Evolutionary conservation across 148 eudicot genomes (phyloP).

Genomic region (Chenopodium berlandieri): DNA sequence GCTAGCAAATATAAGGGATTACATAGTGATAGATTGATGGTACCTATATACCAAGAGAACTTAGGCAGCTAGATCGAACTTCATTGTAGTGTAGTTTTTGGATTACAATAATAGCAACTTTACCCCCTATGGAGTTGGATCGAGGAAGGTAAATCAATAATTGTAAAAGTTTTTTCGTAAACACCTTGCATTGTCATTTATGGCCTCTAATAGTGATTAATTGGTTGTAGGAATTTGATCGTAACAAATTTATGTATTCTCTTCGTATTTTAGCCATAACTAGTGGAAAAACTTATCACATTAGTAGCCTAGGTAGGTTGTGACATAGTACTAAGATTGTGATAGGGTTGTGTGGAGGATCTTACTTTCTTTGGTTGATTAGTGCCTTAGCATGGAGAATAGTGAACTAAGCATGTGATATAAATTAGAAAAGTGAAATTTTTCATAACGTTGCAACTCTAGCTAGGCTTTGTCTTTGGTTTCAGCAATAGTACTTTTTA

Average conservation of each 20-base stretch:
- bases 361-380: background rate
- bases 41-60: background rate
- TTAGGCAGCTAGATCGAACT: background rate
- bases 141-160: background rate
- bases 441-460: background rate
- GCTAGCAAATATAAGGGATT: background rate
- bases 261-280: too few species aligned
- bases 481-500: background rate
- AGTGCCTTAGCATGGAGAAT: background rate
- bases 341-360: background rate
- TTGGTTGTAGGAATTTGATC: background rate
- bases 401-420: slow-evolving; percentile 24
- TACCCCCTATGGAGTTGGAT: background rate
- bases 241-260: too few species aligned
- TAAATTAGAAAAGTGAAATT: background rate
- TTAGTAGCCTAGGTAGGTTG: background rate
- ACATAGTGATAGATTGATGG: background rate
- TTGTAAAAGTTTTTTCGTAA: background rate
- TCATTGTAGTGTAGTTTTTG: background rate
- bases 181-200: background rate
- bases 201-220: background rate
- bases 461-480: background rate
- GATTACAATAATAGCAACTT: background rate
- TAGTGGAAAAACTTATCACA: background rate
- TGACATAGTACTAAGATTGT: background rate